Percentiles rank a stretch among this genome's conserved stretches.
Evolutionary conservation across 176 grass and related monocot species (phyloP).

Genomic region (Elaeis guineensis): DNA sequence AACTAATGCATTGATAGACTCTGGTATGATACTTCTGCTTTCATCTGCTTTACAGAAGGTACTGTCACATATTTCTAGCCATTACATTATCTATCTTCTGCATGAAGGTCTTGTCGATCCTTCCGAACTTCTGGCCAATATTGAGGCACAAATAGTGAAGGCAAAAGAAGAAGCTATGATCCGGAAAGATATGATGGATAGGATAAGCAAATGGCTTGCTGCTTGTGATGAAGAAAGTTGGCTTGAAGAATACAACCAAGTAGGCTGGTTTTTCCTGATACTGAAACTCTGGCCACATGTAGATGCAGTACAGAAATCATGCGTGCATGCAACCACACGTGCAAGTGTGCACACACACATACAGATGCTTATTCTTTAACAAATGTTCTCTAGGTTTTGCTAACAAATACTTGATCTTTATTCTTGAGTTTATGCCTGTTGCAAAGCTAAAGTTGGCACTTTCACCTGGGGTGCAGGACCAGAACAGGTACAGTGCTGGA

Average conservation of each 20-base stretch:
- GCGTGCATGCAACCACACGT: neutral
- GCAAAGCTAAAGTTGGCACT: too few relatives aligned
- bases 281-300: conserved; percentile 5
- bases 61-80: neutral
- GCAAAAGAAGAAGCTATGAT: conserved; percentile 77
- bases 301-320: too few relatives aligned
- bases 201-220: conserved; percentile 86
- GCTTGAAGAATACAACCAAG: conserved; percentile 98
- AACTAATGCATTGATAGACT: conserved; percentile 75
- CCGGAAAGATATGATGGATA: conserved; percentile 91
- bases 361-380: too few relatives aligned
- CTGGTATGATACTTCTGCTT: conserved; percentile 39
- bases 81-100: conserved; percentile 13
- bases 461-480: conserved; percentile 39
- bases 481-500: conserved; percentile 80
- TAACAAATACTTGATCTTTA: too few relatives aligned
- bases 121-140: conserved; percentile 71
- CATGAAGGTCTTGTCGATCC: conserved; percentile 70
- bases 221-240: conserved; percentile 90
- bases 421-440: too few relatives aligned
- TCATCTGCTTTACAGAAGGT: too few relatives aligned
- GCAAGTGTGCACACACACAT: neutral
- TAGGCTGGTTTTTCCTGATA: conserved; percentile 13
- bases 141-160: conserved; percentile 78
- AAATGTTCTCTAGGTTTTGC: too few relatives aligned